Base-by-base conservation (phyloP, 306 rosid species). In the Senna siamea region DNA sequence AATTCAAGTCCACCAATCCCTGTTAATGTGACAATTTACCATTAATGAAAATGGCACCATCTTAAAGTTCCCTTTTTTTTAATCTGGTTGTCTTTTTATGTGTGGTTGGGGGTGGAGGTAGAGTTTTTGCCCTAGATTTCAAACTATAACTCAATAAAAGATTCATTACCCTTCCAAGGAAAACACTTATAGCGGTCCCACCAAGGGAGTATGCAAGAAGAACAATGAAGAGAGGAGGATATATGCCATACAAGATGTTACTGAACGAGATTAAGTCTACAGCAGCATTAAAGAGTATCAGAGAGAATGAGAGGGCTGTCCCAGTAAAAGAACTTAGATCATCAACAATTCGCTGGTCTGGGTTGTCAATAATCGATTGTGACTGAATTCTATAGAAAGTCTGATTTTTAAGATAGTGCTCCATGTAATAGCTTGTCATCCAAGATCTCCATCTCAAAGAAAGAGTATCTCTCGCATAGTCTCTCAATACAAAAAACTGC, bases 361-460 rank as follows among this genome's bases (percentile, higher is more conserved):
- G 98, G 72, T 94, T 94, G 80, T 90, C 99, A 58, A 92, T 94
- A 66, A 94, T 88, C 30, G 99, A 94, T 58, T 89, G 96, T 35
- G 99, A 94, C 70, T 94, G 99, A 74, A 94, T 84, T 87, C 85
- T 92, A 84, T 94, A 94, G 86, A 94, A 94, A 23, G 96, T 87
- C 64, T 78, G 95, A 81, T 89, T 76, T 79, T 83, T 89, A 50
- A 94, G 83, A 79, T 89, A 94, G 70, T 96, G 99, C 68, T 94
- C 86, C 88, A 92, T 89, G 87, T 94, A 94, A 79, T 87, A 82
- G 72, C 87, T 87, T n/a, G 99, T 94, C 99, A 94, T 94, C 99
- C 99, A 94, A 70, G 99, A 88, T 70, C 99, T 92, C 97, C 99
- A 91, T 79, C 99, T 89, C 90, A 94, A 78, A 61, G 97, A 81